Base-by-base conservation (phyloP, 2,329 filamentous ascomycete genomes). In the Chaetomium sp. region DNA sequence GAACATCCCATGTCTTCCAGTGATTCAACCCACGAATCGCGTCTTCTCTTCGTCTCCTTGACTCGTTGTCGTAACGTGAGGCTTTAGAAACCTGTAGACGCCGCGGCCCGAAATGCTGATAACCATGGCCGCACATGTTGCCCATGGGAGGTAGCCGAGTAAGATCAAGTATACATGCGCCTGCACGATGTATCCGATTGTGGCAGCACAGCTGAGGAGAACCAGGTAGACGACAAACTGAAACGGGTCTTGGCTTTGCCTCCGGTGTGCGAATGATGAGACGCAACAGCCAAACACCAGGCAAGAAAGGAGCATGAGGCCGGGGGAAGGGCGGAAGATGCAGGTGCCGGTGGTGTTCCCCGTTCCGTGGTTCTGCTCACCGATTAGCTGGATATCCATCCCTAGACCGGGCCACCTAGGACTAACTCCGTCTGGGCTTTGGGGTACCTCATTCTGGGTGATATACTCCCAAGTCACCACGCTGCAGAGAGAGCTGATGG, bases 231-330 rank as follows among this genome's bases (percentile, higher is more conserved):
- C 69, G 16, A 72, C 63, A 10, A 71, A 67, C 62, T 78, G 77
- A 27, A 71, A 72, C 25, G 57, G 69, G 54, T 78, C 75, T 29
- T 68, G 29, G 8, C 67, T 70, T 53, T 76, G 74, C 19, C 72
- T 71, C 35, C 76, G 72, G 42, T 77, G 75, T 1, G 71, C 67
- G 62, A 76, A 78, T 0, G 76, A 77, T 12, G 76, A 77, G 9
- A 77, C 73, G 6, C 74, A 73, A 50, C 71, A 76, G 7, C 77
- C 77, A 23, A 78, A 73, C 3, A 75, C 63, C 19, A 78, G 58
- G 63, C 75, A 77, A 12, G 75, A 74, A 25, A 60, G 66, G 16
- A 78, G 71, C 72, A 78, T 74, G 29, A 75, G 51, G 19, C 67
- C 67, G 9, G 76, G 72, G n/a, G 75, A 72, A 13, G 75, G 75